These are phyloP conservation scores for Pleurotus pulmonarius DNA, from an alignment of 768 basidiomycete species.

Conservation along the genomic window DNA sequence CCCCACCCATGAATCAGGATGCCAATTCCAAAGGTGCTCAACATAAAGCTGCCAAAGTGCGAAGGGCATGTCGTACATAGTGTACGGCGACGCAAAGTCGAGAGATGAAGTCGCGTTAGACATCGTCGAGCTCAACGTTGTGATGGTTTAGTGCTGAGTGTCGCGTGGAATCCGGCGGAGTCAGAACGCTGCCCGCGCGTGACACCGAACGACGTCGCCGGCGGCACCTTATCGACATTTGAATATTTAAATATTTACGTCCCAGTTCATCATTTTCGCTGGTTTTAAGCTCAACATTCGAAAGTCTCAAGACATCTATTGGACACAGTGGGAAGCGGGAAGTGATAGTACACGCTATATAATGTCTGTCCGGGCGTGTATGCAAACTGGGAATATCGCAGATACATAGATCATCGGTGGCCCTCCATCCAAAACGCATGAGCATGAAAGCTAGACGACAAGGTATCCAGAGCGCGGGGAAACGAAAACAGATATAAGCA, in stretches of 20 bases:
- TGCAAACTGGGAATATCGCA: background rate
- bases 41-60: slow-evolving; percentile 59
- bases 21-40: slow-evolving; percentile 60
- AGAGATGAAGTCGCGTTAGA: slow-evolving; percentile 22
- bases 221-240: no score
- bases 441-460: slow-evolving; percentile 1
- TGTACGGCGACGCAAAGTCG: slow-evolving; percentile 23
- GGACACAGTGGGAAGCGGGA: background rate
- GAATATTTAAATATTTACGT: slow-evolving; percentile 5
- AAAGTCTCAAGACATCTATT: background rate
- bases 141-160: background rate
- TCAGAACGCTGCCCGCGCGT: background rate
- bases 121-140: background rate
- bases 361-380: background rate
- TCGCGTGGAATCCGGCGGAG: background rate
- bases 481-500: slow-evolving; percentile 1
- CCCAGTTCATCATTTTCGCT: background rate
- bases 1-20: slow-evolving; percentile 63
- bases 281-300: no score
- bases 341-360: background rate
- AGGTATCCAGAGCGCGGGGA: slow-evolving; percentile 4
- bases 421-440: background rate
- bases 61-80: slow-evolving; percentile 34
- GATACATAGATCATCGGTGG: background rate
- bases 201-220: no score